Evolutionary conservation across 2,329 filamentous ascomycete species (phyloP).

Genomic region (Pseudogymnoascus sp.): DNA sequence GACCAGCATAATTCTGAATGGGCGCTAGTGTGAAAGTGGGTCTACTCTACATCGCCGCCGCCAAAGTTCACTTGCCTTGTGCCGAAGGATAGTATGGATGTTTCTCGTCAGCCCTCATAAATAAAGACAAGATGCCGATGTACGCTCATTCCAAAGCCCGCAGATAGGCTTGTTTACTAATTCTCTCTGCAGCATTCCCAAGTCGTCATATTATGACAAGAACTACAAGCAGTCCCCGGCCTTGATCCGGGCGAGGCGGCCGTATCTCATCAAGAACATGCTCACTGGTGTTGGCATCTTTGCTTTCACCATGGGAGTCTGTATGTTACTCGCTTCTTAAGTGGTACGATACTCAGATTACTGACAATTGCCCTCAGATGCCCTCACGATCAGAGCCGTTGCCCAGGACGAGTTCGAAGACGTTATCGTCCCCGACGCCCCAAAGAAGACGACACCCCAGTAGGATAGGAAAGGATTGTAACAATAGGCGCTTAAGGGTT

Average conservation of each 20-base stretch:
- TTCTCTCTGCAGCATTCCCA: slow-evolving; percentile 46
- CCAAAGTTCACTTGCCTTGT: background rate
- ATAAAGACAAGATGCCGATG: slow-evolving; percentile 14
- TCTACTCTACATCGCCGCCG: slow-evolving; percentile 1
- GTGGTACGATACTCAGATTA: background rate
- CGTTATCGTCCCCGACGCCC: slow-evolving; percentile 71
- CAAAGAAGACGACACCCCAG: slow-evolving; percentile 21
- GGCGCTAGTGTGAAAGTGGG: slow-evolving; percentile 4
- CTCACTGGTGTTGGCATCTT: slow-evolving; percentile 72
- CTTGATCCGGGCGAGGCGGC: slow-evolving; percentile 83
- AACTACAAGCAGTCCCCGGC: slow-evolving; percentile 80
- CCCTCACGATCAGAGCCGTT: slow-evolving; percentile 73
- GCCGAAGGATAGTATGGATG: background rate
- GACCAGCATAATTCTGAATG: slow-evolving; percentile 11
- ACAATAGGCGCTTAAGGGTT: background rate
- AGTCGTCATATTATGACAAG: slow-evolving; percentile 86
- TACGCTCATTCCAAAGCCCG: slow-evolving; percentile 3
- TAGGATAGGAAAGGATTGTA: slow-evolving; percentile 10
- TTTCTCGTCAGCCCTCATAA: slow-evolving; percentile 8
- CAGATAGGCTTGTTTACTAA: slow-evolving; percentile 15
- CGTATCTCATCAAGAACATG: slow-evolving; percentile 86
- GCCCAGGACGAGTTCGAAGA: slow-evolving; percentile 97
- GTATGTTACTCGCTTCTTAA: slow-evolving; percentile 49
- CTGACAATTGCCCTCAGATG: slow-evolving; percentile 43
- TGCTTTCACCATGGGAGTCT: slow-evolving; percentile 74